Conservation (phyloP, 495 filamentous ascomycete species). For the Annulohypoxylon bovei region DNA sequence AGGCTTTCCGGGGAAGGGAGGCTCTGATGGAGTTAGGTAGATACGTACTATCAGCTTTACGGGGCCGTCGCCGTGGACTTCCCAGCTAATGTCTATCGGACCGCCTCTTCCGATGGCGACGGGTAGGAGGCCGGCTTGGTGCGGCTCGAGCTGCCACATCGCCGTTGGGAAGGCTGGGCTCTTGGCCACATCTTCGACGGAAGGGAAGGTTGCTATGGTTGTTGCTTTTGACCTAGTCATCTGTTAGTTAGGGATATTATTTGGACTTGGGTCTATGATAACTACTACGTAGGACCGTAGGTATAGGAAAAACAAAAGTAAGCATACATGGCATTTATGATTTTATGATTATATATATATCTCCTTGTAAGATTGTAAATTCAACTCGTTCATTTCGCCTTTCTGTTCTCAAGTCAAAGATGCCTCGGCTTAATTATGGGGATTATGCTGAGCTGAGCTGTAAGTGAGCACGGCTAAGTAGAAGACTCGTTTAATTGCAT, state of each 20-base stretch:
- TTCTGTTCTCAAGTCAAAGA: not conserved
- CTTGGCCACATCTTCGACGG: constrained; percentile 50
- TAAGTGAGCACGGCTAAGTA: not conserved
- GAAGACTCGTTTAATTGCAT: not conserved
- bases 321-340: not conserved
- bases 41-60: constrained; percentile 73
- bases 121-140: constrained; percentile 63
- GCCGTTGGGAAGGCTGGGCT: constrained; percentile 59
- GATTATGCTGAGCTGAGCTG: not conserved
- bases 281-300: too few relatives aligned
- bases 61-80: constrained; percentile 80
- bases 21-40: not conserved
- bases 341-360: not conserved
- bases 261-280: too few relatives aligned
- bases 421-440: too few relatives aligned
- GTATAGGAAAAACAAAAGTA: too few relatives aligned
- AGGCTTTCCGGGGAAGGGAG: too few relatives aligned
- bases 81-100: constrained; percentile 75
- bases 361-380: not conserved
- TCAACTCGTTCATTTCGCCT: not conserved
- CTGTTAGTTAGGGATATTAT: too few relatives aligned
- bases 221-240: constrained; percentile 7
- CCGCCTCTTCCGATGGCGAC: constrained; percentile 74
- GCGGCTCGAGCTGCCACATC: constrained; percentile 71
- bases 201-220: constrained; percentile 41